These are phyloP conservation scores for Tolypocladium cylindrosporum DNA, from an alignment of 2,329 filamentous ascomycete species.

Conservation along the genomic window DNA sequence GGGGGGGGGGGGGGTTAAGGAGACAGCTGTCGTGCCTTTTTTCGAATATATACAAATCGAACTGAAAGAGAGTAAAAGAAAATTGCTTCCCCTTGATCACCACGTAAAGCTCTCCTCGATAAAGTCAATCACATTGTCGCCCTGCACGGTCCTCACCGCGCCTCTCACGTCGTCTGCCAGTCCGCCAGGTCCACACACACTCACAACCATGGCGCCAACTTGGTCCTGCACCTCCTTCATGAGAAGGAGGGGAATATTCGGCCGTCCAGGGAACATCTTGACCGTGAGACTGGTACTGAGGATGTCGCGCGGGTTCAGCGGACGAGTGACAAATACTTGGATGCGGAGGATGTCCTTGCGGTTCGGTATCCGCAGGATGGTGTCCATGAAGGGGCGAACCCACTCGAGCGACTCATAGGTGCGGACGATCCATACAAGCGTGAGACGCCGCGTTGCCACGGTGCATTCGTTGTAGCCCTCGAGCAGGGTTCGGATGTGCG, in stretches of 20 bases:
- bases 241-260: constrained; percentile 71
- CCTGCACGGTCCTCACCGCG: constrained; percentile 54
- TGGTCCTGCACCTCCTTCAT: constrained; percentile 73
- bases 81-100: constrained; percentile 22
- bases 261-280: constrained; percentile 84
- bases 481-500: constrained; percentile 72
- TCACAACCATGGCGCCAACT: constrained; percentile 80
- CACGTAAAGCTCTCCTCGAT: constrained; percentile 69
- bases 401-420: constrained; percentile 84
- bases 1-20: too few relatives aligned
- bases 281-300: constrained; percentile 68
- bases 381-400: constrained; percentile 78
- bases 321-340: constrained; percentile 82
- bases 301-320: constrained; percentile 74
- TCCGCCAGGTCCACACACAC: constrained; percentile 66
- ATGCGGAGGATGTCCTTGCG: constrained; percentile 77
- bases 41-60: constrained; percentile 4
- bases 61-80: constrained; percentile 4
- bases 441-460: constrained; percentile 70
- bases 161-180: constrained; percentile 66
- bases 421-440: constrained; percentile 87
- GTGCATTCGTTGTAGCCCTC: constrained; percentile 59
- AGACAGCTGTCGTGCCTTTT: not conserved
- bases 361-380: constrained; percentile 65
- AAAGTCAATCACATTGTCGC: constrained; percentile 59